Evolutionary conservation across 2,329 filamentous ascomycete species (phyloP).

Genomic region (Sporothrix euskadiensis): DNA sequence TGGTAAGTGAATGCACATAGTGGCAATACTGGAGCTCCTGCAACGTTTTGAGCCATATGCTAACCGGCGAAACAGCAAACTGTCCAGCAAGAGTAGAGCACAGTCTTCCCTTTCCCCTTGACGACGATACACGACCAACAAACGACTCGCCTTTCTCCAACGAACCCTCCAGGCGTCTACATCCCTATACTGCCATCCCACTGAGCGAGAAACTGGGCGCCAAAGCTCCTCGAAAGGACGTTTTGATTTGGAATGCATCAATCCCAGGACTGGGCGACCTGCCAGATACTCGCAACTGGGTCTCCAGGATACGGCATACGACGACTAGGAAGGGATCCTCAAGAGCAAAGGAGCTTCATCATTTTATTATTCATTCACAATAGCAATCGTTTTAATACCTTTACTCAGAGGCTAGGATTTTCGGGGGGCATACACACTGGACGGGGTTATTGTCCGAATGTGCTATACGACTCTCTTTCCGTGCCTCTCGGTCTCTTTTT

Average conservation of each 20-base stretch:
- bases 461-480: not conserved
- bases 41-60: not conserved
- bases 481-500: not conserved
- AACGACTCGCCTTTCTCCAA: not conserved
- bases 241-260: not conserved
- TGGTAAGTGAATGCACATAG: conserved; percentile 57
- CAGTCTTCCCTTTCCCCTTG: not conserved
- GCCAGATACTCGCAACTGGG: no score
- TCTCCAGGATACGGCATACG: not conserved
- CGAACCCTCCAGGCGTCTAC: not conserved
- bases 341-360: not conserved
- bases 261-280: no score
- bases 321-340: not conserved
- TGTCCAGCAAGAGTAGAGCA: conserved; percentile 46
- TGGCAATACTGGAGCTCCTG: no score
- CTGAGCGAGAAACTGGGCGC: not conserved
- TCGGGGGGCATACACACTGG: no score
- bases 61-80: conserved; percentile 41
- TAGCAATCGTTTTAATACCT: conserved; percentile 8
- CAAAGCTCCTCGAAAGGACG: not conserved
- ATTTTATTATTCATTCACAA: not conserved
- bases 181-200: not conserved
- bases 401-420: not conserved
- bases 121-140: conserved; percentile 18
- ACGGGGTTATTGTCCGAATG: not conserved